These are phyloP conservation scores for Penicillium roqueforti DNA, from an alignment of 495 filamentous ascomycete species.

Conservation along the genomic window DNA sequence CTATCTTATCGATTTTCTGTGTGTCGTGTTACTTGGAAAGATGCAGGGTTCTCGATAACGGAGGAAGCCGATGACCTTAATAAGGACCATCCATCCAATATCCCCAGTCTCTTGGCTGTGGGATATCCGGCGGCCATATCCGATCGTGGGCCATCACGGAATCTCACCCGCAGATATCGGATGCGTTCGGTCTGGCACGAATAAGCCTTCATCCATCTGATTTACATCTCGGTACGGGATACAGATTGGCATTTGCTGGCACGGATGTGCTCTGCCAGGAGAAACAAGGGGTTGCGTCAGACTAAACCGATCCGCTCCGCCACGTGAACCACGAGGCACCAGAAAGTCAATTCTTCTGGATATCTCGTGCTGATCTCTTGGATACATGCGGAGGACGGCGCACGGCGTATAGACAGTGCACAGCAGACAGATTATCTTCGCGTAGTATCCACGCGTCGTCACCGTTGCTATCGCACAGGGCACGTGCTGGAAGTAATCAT, in stretches of 20 bases:
- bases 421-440: too few species aligned
- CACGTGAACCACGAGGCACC: background rate
- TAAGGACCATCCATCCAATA: background rate
- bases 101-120: background rate
- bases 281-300: background rate
- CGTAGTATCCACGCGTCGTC: background rate
- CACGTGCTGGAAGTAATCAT: background rate
- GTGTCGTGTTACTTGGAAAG: background rate
- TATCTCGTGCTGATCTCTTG: background rate
- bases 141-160: background rate
- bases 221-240: background rate
- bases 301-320: background rate
- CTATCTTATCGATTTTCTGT: slow-evolving; percentile 13
- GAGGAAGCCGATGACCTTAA: slow-evolving; percentile 8
- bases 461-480: background rate
- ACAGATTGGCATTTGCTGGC: background rate
- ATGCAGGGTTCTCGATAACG: slow-evolving; percentile 8
- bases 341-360: background rate
- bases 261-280: background rate
- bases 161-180: background rate
- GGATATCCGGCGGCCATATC: slow-evolving; percentile 1
- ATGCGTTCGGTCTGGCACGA: background rate
- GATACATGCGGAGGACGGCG: too few species aligned
- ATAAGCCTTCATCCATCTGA: background rate
- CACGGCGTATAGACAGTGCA: background rate